These are phyloP conservation scores for Coriolopsis trogii DNA, from an alignment of 1,284 basidiomycete species.

Conservation along the genomic window DNA sequence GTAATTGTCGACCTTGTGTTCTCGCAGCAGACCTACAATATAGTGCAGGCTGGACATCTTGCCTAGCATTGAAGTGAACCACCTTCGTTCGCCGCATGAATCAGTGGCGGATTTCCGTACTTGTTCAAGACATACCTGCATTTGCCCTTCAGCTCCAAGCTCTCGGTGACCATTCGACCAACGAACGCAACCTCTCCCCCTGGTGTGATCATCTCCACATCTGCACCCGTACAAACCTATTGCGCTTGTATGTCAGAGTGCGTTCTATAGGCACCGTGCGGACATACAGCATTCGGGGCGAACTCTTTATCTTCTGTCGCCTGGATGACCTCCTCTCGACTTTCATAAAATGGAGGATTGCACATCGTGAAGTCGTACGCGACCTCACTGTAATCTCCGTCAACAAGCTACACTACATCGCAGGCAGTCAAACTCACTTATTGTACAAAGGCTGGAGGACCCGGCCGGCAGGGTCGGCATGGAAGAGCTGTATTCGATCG, in stretches of 20 bases:
- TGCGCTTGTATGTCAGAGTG: background rate
- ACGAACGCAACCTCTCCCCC: slow-evolving; percentile 90
- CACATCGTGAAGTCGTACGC: slow-evolving; percentile 84
- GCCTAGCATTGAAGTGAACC: slow-evolving; percentile 93
- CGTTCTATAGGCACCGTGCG: too few species aligned
- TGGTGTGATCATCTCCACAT: slow-evolving; percentile 82
- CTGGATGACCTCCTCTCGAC: slow-evolving; percentile 63
- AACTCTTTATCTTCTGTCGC: slow-evolving; percentile 66
- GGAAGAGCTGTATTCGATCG: slow-evolving; percentile 51
- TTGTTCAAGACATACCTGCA: slow-evolving; percentile 56
- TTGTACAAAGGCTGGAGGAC: slow-evolving; percentile 37
- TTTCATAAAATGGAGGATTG: slow-evolving; percentile 93
- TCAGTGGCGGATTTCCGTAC: too few species aligned
- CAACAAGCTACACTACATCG: too few species aligned
- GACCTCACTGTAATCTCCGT: slow-evolving; percentile 16
- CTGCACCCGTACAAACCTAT: slow-evolving; percentile 82
- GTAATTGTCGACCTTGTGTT: slow-evolving; percentile 74
- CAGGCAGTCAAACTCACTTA: background rate
- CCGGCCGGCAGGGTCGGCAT: slow-evolving; percentile 39
- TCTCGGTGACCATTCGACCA: slow-evolving; percentile 77
- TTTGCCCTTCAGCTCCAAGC: slow-evolving; percentile 44
- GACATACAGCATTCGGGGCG: slow-evolving; percentile 66
- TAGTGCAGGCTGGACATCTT: slow-evolving; percentile 75
- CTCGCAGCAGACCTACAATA: slow-evolving; percentile 61
- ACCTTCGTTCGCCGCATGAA: slow-evolving; percentile 60